These are phyloP conservation scores for Gossypium davidsonii DNA, from an alignment of 441 rosid genomes.

Conservation along the genomic window DNA sequence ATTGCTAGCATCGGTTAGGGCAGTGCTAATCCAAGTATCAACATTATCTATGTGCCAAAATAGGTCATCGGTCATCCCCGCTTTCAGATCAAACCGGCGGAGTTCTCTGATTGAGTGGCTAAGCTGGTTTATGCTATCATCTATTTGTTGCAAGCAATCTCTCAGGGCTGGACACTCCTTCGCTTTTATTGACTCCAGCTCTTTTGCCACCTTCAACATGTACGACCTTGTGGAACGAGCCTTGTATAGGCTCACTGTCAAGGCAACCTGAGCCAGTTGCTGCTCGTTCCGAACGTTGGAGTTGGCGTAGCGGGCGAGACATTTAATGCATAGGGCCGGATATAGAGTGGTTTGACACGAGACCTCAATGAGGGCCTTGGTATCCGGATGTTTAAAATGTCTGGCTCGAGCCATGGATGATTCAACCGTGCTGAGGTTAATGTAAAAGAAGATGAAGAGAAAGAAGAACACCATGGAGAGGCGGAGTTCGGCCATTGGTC, in stretches of 20 bases:
- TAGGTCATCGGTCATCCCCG: slow-evolving; percentile 6
- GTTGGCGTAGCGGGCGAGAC: slow-evolving; percentile 41
- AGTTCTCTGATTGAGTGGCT: slow-evolving; percentile 48
- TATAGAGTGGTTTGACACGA: slow-evolving; percentile 55
- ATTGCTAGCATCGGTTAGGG: slow-evolving; percentile 55
- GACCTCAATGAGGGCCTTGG: slow-evolving; percentile 32
- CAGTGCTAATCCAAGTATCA: slow-evolving; percentile 67
- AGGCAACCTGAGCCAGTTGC: slow-evolving; percentile 52
- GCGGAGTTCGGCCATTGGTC: slow-evolving; percentile 25
- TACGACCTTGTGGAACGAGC: slow-evolving; percentile 46
- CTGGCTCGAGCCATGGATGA: slow-evolving; percentile 8
- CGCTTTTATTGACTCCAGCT: slow-evolving; percentile 30
- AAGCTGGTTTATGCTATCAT: slow-evolving; percentile 50
- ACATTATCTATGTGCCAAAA: slow-evolving; percentile 56
- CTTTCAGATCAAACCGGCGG: slow-evolving; percentile 20
- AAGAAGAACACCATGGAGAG: slow-evolving; percentile 15
- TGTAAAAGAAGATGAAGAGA: slow-evolving; percentile 16
- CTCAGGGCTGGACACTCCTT: slow-evolving; percentile 37
- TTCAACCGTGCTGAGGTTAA: not conserved
- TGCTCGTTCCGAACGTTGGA: slow-evolving; percentile 34
- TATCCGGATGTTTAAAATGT: not conserved
- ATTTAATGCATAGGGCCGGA: slow-evolving; percentile 43
- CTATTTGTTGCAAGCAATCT: slow-evolving; percentile 59
- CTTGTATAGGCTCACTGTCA: slow-evolving; percentile 49
- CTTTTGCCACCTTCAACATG: slow-evolving; percentile 41